A percentile compares a stretch with the other conserved stretches of the same genome.
Conservation (phyloP, 495 filamentous ascomycete species). For the Parathielavia appendiculata region DNA sequence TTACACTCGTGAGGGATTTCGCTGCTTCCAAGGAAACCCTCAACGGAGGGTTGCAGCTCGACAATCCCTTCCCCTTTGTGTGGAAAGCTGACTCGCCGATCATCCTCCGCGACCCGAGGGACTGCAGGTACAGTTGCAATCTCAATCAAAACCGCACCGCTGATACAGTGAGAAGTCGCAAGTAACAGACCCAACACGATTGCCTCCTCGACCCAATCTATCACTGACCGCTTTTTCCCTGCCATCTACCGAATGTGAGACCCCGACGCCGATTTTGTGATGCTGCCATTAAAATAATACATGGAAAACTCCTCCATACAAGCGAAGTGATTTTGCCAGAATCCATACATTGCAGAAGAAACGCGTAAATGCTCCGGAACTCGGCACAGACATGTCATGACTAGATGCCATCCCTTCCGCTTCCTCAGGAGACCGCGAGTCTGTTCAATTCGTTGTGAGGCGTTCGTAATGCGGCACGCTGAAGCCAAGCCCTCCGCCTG, state of each 20-base stretch:
- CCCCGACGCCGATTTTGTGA: not conserved
- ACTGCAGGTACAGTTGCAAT: not conserved
- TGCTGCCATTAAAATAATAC: not conserved
- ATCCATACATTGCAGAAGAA: not conserved
- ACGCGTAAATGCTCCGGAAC: not conserved
- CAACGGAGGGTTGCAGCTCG: not conserved
- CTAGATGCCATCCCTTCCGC: constrained; percentile 1
- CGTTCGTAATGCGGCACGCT: not conserved
- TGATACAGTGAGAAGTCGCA: too few species aligned
- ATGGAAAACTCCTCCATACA: not conserved
- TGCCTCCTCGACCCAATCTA: constrained; percentile 1
- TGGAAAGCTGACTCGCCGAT: not conserved
- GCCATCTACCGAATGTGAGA: not conserved
- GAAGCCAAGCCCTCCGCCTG: not conserved
- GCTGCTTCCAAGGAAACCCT: not conserved
- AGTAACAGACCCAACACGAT: too few species aligned
- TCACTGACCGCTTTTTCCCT: not conserved
- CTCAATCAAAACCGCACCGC: not conserved
- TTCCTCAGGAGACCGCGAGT: not conserved
- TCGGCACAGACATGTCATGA: not conserved
- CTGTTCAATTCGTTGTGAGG: not conserved
- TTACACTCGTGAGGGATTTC: not conserved
- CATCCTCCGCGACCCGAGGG: not conserved
- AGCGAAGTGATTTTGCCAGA: not conserved
- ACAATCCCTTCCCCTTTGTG: not conserved